Evolutionary conservation across 23 red algal species (phyloP), one percentile per base, ranked within the genome.

Genomic region (Gracilaria vermiculophylla): DNA sequence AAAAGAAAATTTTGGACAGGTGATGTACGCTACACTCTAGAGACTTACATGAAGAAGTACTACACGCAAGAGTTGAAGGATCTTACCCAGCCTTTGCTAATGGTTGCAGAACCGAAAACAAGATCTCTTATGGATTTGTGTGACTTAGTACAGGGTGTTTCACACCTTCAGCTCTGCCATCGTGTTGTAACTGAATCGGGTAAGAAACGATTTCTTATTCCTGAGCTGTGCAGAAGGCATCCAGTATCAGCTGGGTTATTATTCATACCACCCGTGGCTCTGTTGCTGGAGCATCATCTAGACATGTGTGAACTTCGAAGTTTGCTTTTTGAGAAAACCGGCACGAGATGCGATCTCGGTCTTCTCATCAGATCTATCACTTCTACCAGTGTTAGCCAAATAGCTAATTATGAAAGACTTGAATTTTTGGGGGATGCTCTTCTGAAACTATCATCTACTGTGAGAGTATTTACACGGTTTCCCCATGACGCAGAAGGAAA

Each of bases 371-470:
- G 37, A 40, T 69, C 74, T 56, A 44, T 91, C 19, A 91, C 87
- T 17, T 56, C 87, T 19, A 81, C 31, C 9, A 28, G 23, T 51
- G 73, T 91, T 6, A 80, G 76, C 52, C 35, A 45, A 17, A 61
- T 64, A 34, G 43, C 53, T 16, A 93, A 93, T 36, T 93, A 93
- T 50, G 90, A 93, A 33, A 80, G 90, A 13, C 50, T 85, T 19
- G 90, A 93, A 70, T 78, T 93, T 20, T 55, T 93, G 15, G 90
- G 90, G 17, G 90, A 93, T 42, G 41, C 90, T 20, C 65, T 93
- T 16, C 31, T 93, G 32, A 93, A 93, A 41, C 39, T 85, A 10
- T 53, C 72, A 28, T 86, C 75, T 35, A 86, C 90, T 24, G 69
- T 69, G 15, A 80, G 90, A 45, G 50, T 85, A 8, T 81, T 91